Base-by-base conservation (phyloP, 176 grass and related monocot species). In the Oryza glaberrima region DNA sequence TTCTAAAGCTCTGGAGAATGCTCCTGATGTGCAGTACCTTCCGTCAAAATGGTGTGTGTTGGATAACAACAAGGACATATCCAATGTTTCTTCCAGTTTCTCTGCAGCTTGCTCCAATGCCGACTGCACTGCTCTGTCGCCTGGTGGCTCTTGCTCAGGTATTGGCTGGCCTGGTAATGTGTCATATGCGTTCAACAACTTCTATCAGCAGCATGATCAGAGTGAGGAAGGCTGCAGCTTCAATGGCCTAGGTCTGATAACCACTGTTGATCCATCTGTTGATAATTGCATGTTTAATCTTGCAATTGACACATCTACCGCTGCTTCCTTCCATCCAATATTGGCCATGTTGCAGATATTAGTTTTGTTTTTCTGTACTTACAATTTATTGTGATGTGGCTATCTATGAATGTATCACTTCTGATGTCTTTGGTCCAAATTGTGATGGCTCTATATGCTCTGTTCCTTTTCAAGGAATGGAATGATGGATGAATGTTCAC, bases 111-210 rank as follows among this genome's bases (percentile, higher is more conserved):
- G 96, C 87, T 92, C 83, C 3, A 72, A 49, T 65, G 91, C 93
- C 0, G 96, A 98, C 67, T 98, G 96, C 40, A 94, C 86, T 83
- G 83, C 91, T 79, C 69, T 98, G 80, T 92, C 77, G 25, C 67
- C 86, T 78, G 96, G 93, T 80, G 90, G 90, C 25, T 94, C 96
- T 44, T 98, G 93, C 69, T 70, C 85, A 13, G 71, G 85, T 22
- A 91, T 94, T 86, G 83, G 81, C 38, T 98, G 91, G 91, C 96
- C 93, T 61, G 96, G 89, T 11, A 98, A 95, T 90, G 88, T 92
- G 60, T 98, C 96, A 0, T 95, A 94, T 76, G 93, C 93, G 38
- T 98, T 98, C 92, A 98, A 98, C 82, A 94, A 16, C 56, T 95
- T 89, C 70, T 98, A 93, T 86, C 91, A 98, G 84, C 89, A 91